Evolutionary conservation across 768 basidiomycete species (phyloP), one percentile per base, ranked within the genome.

Genomic region (Calvatia gigantea): DNA sequence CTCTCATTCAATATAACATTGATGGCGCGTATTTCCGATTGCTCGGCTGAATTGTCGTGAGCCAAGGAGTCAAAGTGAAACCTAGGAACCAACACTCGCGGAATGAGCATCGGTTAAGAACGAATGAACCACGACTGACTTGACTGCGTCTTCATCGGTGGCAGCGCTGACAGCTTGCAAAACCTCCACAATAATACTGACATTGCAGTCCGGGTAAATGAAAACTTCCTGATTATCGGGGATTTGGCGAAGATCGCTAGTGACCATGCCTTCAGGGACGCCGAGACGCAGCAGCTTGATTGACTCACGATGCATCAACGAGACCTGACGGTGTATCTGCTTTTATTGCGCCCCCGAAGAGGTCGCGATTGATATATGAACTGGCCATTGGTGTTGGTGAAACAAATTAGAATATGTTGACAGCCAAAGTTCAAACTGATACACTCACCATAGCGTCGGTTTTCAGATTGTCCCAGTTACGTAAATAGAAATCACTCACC

Each of bases 161-260:
- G 65, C 59, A n/a, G 71, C 69, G 31, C 84, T 76, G 23, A 96
- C 92, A 56, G 84, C 76, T 67, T 92, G 70, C 11, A 98, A 73
- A 21, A 97, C 81, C 66, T 99, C 97, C 25, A 97, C 70, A 47
- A 98, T 80, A 59, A 95, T 79, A 64, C 88, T 93, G 61, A 85
- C 74, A 46, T 78, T 77, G 4, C 85, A 88, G 45, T 82, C 70
- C 5, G 81, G 80, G 52, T 85, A 86, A 54, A 97, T 67, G 70
- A 93, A 89, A 38, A 97, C 96, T 66, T 98, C 97, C 69, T 99
- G 96, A 3, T 84, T 93, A 67, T 98, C 89, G 12, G 97, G 95
- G 11, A 99, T 77, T 71, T 98, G 91, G 51, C 96, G 91, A 11
- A 78, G 44, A 60, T 76, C 69, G 25, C 80, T 82, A 56, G 25